Evolutionary conservation across 352 stramenopile genomes (phyloP), one percentile per base, ranked within the genome.

Genomic region (Phytophthora constricta): DNA sequence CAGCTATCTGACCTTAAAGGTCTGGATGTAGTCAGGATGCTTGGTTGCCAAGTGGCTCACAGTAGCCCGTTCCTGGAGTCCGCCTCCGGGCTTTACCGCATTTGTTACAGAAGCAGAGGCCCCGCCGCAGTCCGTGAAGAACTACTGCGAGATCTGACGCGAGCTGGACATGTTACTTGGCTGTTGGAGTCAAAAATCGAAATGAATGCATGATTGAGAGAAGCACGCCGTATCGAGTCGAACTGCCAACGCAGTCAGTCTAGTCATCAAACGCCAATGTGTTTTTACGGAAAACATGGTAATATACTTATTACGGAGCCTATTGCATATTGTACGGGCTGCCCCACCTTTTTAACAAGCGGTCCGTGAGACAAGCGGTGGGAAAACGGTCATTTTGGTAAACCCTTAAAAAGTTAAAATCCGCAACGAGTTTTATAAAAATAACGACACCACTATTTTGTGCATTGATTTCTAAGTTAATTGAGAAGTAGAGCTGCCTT

Each of bases 11-110:
- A 7, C 41, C 13, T 3, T 17, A 4, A 31, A 54, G 4, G 31
- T 16, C 4, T 42, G 25, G 10, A 42, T 9, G 43, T 47, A 53
- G 4, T 19, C 22, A 9, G 41, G 55, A 31, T 62, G 42, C 23
- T 62, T 52, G 23, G 42, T 13, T 1, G 23, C 42, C 22, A 62
- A 16, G 28, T 62, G 55, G 42, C 42, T 54, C 25, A 62, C 2
- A 5, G 54, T 46, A 62, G 16, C 55, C 39, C 8, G 42, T 62
- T 28, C n/a, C 43, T 11, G 43, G 22, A 27, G 37, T 13, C 17
- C 17, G 37, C 37, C 17, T 45, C 4, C 37, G 37, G 16, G n/a
- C n/a, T 4, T 9, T 46, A 14, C 16, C 16, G n/a, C 39, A 46
- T 46, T 4, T 14, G 5, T 46, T n/a, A 5, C 5, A 4, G 39